Percentiles rank a stretch among this genome's conserved stretches.
These are phyloP conservation scores for Colletotrichum euphorbiae DNA, from an alignment of 2,329 filamentous ascomycete genomes.

Conservation along the genomic window DNA sequence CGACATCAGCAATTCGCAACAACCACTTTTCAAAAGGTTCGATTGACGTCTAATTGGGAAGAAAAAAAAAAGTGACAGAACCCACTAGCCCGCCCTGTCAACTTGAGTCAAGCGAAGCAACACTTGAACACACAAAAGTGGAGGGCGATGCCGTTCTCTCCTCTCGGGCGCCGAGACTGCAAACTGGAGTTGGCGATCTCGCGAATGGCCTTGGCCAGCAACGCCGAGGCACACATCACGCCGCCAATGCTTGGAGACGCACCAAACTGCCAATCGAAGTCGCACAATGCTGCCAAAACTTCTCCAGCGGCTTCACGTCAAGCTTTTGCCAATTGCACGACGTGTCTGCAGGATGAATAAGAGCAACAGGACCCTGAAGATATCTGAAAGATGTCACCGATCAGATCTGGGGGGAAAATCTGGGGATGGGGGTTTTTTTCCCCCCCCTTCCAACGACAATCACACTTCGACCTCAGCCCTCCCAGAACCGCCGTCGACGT, in stretches of 20 bases:
- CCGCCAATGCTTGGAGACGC: conserved; percentile 35
- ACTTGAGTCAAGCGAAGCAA: conserved; percentile 26
- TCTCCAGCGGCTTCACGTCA: conserved; percentile 19
- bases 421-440: conserved; percentile 1
- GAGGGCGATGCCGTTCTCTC: conserved; percentile 28
- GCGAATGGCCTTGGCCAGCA: conserved; percentile 35
- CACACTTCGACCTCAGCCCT: background rate
- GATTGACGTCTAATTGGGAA: background rate
- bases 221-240: conserved; percentile 25
- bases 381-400: conserved; percentile 17
- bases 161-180: conserved; percentile 38
- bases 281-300: conserved; percentile 20
- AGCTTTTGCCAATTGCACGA: conserved; percentile 37
- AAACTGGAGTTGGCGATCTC: conserved; percentile 32
- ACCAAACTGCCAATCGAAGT: conserved; percentile 23
- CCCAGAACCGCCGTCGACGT: background rate
- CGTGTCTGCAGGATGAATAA: conserved; percentile 30
- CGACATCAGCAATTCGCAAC: background rate
- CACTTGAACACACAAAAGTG: conserved; percentile 34
- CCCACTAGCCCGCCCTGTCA: background rate
- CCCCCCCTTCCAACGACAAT: conserved; percentile 9
- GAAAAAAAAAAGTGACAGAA: background rate
- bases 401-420: conserved; percentile 25
- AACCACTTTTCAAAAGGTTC: background rate
- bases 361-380: conserved; percentile 22